Base-by-base conservation (phyloP, 805 yeast genomes). In the Candida michaelii region DNA sequence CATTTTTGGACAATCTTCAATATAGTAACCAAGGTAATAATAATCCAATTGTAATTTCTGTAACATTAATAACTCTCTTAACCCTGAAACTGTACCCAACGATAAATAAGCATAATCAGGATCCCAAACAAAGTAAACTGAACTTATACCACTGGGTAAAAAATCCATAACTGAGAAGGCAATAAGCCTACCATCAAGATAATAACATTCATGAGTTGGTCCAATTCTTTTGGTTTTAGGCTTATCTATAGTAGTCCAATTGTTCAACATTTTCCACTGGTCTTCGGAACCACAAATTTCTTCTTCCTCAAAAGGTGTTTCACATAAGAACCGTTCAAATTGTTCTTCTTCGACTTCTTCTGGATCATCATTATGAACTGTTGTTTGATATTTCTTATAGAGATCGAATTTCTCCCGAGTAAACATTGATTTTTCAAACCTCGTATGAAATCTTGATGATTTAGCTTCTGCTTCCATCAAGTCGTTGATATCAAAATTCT, bases 41-140 rank as follows among this genome's bases (percentile, higher is more conserved):
- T 77, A 79, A 3, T 75, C 71, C 35, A 69, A 35, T 6, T 69
- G 65, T 29, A 79, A 62, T 31, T 74, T 59, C 19, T 70, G 50
- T 4, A 81, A 66, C 58, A 86, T 55, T 1, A 77, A 69, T 29
- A 87, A 63, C 54, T 89, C 97, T 30, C 85, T 63, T 19, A 89
- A 54, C 0, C 87, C 91, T 46, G 89, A 81, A 1, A 89, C 58
- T 18, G 87, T 87, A 0, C 97, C 97, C 23, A 89, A 59, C 0
- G 87, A 83, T 50, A 82, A 64, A 39, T 77, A 71, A 4, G 82
- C 80, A 55, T 72, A 83, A 41, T 81, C 90, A 0, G 95, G 93
- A 56, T 89, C 90, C 86, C 93, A 88, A 10, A 89, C 79, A 57
- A 90, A 85, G 58, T 90, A 89, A 1, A 90, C 90, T 0, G 95